Evolutionary conservation across 208 protist species (phyloP).

Genomic region (Leishmania martiniquensis): DNA sequence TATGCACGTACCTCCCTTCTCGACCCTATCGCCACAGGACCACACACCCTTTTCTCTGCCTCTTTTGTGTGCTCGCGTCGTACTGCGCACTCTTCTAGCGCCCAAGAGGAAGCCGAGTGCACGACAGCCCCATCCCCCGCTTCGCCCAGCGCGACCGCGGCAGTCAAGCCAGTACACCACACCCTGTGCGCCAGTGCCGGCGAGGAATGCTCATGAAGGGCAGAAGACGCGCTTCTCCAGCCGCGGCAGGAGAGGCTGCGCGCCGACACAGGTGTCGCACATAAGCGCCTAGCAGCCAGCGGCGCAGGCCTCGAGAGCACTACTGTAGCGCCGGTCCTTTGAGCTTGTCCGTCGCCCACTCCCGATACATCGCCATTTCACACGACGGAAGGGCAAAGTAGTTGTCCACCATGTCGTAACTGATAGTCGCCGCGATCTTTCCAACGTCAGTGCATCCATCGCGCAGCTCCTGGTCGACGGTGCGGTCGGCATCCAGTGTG

Average conservation of each 20-base stretch:
- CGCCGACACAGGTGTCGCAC: neutral
- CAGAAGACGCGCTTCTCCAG: neutral
- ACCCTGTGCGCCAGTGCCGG: neutral
- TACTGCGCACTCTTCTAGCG: too few species aligned
- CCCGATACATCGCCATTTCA: slow-evolving; percentile 28
- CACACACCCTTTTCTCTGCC: too few species aligned
- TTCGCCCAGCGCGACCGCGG: neutral
- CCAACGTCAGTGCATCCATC: neutral
- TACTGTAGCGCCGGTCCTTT: neutral
- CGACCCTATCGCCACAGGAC: too few species aligned
- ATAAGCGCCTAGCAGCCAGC: neutral
- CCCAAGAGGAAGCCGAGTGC: too few species aligned
- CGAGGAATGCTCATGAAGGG: neutral
- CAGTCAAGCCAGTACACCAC: neutral
- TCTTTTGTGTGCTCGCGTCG: too few species aligned
- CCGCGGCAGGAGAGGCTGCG: slow-evolving; percentile 1
- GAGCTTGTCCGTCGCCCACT: slow-evolving; percentile 22
- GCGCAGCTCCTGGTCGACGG: neutral
- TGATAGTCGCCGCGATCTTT: slow-evolving; percentile 6
- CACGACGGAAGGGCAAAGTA: slow-evolving; percentile 23
- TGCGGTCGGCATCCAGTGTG: neutral
- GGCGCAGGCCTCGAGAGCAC: neutral
- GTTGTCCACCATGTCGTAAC: slow-evolving; percentile 4
- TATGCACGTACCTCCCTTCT: too few species aligned
- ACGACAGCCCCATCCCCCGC: too few species aligned